These are phyloP conservation scores for Kitagawia praeruptora DNA, from an alignment of 129 eudicot genomes.

Conservation along the genomic window DNA sequence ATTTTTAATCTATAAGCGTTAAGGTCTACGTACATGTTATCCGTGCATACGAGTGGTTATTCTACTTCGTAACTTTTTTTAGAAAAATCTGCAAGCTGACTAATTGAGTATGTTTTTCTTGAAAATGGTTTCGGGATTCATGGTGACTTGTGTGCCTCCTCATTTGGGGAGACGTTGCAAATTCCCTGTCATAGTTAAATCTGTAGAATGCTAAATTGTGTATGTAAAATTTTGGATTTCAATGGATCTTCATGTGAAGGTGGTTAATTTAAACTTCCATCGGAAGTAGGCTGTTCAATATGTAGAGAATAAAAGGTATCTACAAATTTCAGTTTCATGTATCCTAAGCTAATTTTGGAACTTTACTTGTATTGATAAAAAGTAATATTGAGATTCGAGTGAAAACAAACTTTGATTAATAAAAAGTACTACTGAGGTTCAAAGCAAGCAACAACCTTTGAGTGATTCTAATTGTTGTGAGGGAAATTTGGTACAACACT, in stretches of 20 bases:
- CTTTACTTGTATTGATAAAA: neutral
- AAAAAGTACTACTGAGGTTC: neutral
- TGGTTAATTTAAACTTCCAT: neutral
- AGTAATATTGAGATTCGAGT: neutral
- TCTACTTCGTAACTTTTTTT: too few species aligned
- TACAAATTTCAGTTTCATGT: neutral
- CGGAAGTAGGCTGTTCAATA: neutral
- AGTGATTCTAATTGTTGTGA: neutral
- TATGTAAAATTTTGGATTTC: neutral
- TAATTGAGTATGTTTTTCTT: too few species aligned
- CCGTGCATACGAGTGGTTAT: neutral
- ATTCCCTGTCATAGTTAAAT: neutral
- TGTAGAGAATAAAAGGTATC: neutral
- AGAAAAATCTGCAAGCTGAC: neutral
- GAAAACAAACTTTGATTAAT: neutral
- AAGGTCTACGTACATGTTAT: neutral
- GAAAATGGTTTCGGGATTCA: neutral
- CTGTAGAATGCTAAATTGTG: too few species aligned
- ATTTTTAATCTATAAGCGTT: neutral
- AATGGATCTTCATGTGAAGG: neutral
- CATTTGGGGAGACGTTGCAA: neutral
- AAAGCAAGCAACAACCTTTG: conserved; percentile 2
- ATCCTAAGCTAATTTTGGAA: neutral
- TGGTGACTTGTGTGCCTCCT: neutral
- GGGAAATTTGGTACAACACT: too few species aligned